Evolutionary conservation across 139 green algal species (phyloP).

Genomic region (Spirogloea muscicola): DNA sequence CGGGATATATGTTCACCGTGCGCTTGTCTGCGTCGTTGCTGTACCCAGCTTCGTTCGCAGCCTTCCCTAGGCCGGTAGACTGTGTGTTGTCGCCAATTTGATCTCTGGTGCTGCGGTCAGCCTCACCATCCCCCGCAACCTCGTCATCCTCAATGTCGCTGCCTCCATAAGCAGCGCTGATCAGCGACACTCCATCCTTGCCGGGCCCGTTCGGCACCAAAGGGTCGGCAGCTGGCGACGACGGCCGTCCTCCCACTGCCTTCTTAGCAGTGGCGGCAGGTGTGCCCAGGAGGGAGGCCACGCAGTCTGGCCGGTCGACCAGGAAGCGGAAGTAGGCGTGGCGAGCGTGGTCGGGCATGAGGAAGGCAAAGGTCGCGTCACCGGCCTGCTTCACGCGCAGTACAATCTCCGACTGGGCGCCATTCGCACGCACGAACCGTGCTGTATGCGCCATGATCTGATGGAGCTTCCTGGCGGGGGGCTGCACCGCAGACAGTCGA

Average conservation of each 20-base stretch:
- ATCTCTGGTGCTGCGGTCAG: no score
- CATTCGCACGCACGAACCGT: constrained; percentile 5
- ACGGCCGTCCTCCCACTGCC: background rate
- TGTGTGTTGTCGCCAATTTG: no score
- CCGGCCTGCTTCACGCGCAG: constrained; percentile 32
- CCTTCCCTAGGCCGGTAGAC: no score
- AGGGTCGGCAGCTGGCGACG: no score
- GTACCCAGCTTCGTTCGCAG: no score
- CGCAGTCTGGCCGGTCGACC: constrained; percentile 3
- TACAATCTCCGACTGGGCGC: constrained; percentile 34
- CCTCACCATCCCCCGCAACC: background rate
- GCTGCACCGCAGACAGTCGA: no score
- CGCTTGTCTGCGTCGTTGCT: no score
- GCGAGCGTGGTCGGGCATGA: constrained; percentile 20
- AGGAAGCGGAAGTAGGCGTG: constrained; percentile 44
- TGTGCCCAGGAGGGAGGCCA: background rate
- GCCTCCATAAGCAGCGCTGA: constrained; percentile 37
- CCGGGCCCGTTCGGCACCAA: background rate
- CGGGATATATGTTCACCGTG: no score
- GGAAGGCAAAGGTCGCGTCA: constrained; percentile 38
- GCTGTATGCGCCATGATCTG: constrained; percentile 38
- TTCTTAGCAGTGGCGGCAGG: background rate
- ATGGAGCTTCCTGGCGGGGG: constrained; percentile 33
- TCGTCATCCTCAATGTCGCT: constrained; percentile 24
- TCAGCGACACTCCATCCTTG: constrained; percentile 22